A percentile compares a stretch with the other conserved stretches of the same genome.
Evolutionary conservation across 2,329 filamentous ascomycete genomes (phyloP).

Genomic region (Ophidiomyces ophidiicola): DNA sequence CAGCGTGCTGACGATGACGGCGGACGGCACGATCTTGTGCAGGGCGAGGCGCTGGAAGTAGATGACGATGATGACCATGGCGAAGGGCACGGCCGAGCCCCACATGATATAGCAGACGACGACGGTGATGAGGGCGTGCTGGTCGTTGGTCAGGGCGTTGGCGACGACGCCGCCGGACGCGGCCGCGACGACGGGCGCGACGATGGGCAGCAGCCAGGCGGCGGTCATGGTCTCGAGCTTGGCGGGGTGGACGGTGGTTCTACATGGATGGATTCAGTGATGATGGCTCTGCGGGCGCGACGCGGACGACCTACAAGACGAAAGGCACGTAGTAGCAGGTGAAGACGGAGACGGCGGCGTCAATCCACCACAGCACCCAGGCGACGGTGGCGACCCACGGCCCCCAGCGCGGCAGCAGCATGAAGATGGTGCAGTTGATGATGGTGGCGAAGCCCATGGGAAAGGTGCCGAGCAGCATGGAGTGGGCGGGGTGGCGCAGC

Average conservation of each 20-base stretch:
- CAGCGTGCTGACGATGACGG: conserved; percentile 56
- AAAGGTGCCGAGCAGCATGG: conserved; percentile 52
- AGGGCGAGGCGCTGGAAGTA: conserved; percentile 59
- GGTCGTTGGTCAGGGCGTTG: conserved; percentile 42
- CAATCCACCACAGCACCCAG: conserved; percentile 42
- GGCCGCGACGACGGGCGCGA: conserved; percentile 53
- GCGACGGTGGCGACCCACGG: conserved; percentile 37
- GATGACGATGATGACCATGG: conserved; percentile 51
- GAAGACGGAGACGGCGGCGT: conserved; percentile 34
- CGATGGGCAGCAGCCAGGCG: conserved; percentile 53
- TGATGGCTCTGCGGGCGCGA: background rate
- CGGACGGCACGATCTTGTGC: conserved; percentile 53
- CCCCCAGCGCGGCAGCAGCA: conserved; percentile 47
- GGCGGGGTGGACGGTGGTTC: conserved; percentile 13
- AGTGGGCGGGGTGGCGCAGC: conserved; percentile 52
- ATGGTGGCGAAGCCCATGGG: conserved; percentile 55
- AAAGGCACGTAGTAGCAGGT: conserved; percentile 40
- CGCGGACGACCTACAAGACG: conserved; percentile 38
- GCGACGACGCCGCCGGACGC: conserved; percentile 54
- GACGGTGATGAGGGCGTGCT: conserved; percentile 49
- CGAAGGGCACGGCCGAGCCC: conserved; percentile 51
- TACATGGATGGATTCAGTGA: background rate
- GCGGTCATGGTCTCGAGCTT: conserved; percentile 50
- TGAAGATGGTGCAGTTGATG: conserved; percentile 49
- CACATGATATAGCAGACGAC: conserved; percentile 56